These are phyloP conservation scores for Phellopilus nigrolimitatus DNA, from an alignment of 1,284 basidiomycete genomes.

Conservation along the genomic window DNA sequence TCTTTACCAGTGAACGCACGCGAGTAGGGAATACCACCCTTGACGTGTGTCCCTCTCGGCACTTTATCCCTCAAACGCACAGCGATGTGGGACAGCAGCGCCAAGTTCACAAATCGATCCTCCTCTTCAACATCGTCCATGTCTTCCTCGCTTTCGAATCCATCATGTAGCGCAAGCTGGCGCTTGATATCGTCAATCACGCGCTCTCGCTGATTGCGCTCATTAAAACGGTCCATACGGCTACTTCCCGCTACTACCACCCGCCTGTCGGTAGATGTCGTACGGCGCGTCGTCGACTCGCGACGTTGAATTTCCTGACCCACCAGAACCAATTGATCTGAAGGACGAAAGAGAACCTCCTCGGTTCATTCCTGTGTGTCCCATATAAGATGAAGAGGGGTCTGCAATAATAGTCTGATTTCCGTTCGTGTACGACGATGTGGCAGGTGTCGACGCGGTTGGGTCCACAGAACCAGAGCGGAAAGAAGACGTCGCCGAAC, in stretches of 20 bases:
- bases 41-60: constrained; percentile 81
- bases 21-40: constrained; percentile 84
- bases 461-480: constrained; percentile 26
- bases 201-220: constrained; percentile 20
- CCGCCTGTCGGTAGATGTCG: constrained; percentile 12
- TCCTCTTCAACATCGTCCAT: constrained; percentile 69
- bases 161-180: constrained; percentile 36
- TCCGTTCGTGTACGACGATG: constrained; percentile 24
- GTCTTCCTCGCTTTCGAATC: constrained; percentile 43
- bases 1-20: constrained; percentile 89
- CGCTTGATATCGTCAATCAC: constrained; percentile 39
- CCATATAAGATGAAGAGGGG: constrained; percentile 23
- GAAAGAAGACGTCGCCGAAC: constrained; percentile 30
- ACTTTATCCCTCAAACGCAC: constrained; percentile 85
- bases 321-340: constrained; percentile 14
- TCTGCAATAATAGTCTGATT: constrained; percentile 23
- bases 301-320: constrained; percentile 11
- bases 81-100: constrained; percentile 83
- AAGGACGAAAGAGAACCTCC: constrained; percentile 20
- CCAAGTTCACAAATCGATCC: constrained; percentile 79
- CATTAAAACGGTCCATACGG: constrained; percentile 12
- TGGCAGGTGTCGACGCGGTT: constrained; percentile 27
- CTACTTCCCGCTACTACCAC: constrained; percentile 4
- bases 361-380: constrained; percentile 9
- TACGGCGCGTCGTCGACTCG: constrained; percentile 11